Evolutionary conservation across 768 basidiomycete genomes (phyloP).

Genomic region (Trametes coccinea): DNA sequence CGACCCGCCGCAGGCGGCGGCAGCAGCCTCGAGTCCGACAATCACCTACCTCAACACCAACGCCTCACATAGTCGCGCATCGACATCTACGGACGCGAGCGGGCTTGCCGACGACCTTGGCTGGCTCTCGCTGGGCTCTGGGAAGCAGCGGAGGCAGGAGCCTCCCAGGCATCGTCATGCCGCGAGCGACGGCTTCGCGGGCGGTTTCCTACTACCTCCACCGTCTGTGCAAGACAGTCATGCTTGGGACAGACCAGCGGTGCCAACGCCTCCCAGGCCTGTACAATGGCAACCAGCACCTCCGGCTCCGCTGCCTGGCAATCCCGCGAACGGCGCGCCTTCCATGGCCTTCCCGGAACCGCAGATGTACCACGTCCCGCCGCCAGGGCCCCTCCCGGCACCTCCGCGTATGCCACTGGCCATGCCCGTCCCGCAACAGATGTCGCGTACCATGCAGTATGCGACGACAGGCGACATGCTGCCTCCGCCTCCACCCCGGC

Average conservation of each 20-base stretch:
- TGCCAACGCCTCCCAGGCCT: conserved; percentile 12
- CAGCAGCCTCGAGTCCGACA: background rate
- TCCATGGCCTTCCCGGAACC: background rate
- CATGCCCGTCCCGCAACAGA: conserved; percentile 38
- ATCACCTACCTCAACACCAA: background rate
- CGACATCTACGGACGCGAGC: conserved; percentile 1
- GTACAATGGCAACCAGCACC: too few species aligned
- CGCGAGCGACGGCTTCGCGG: conserved; percentile 41
- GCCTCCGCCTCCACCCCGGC: conserved; percentile 15
- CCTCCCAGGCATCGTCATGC: background rate
- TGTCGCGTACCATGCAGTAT: conserved; percentile 40
- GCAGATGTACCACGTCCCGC: background rate
- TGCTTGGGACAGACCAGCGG: background rate
- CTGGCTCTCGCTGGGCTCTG: conserved; percentile 1
- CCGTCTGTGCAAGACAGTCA: background rate
- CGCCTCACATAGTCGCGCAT: conserved; percentile 1
- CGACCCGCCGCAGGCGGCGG: background rate
- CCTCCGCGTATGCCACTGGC: conserved; percentile 24
- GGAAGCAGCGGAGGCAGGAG: background rate
- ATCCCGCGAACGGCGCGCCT: background rate
- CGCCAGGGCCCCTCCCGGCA: conserved; percentile 26
- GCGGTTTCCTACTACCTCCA: conserved; percentile 42
- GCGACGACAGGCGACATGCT: conserved; percentile 26
- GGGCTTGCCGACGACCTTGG: conserved; percentile 3
- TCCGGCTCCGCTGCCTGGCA: background rate